Evolutionary conservation across 2,329 filamentous ascomycete species (phyloP).

Genomic region (Talaromyces sp.): DNA sequence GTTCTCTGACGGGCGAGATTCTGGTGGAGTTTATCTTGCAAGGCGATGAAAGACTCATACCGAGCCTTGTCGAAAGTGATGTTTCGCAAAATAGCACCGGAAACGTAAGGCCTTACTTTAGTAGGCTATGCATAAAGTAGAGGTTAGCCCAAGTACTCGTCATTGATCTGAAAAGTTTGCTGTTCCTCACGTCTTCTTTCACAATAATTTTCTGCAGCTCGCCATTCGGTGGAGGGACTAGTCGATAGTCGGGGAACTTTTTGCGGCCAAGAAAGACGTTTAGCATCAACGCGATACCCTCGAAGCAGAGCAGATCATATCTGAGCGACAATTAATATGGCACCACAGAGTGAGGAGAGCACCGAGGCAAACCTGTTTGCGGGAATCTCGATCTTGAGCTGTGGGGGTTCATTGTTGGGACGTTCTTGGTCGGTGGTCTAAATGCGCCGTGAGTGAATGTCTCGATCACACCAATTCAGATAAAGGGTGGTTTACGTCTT

Average conservation of each 20-base stretch:
- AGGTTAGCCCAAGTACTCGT: neutral
- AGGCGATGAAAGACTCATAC: conserved; percentile 94
- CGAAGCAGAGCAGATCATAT: conserved; percentile 93
- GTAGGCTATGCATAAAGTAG: conserved; percentile 48
- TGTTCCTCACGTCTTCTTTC: conserved; percentile 50
- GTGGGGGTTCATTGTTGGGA: conserved; percentile 76
- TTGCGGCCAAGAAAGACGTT: conserved; percentile 84
- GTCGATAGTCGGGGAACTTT: conserved; percentile 69
- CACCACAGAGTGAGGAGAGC: neutral
- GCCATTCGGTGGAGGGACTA: conserved; percentile 66
- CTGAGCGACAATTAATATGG: conserved; percentile 27
- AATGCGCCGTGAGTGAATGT: conserved; percentile 5
- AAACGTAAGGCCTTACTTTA: conserved; percentile 78
- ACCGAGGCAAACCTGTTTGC: conserved; percentile 68
- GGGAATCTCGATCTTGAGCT: conserved; percentile 96
- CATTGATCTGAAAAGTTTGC: conserved; percentile 1
- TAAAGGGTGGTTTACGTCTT: conserved; percentile 55
- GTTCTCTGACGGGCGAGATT: conserved; percentile 91
- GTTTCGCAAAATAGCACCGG: conserved; percentile 81
- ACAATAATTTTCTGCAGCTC: conserved; percentile 78
- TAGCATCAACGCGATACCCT: conserved; percentile 90
- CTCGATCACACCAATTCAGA: neutral
- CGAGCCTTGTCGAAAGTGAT: conserved; percentile 85
- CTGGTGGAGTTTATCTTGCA: conserved; percentile 97
- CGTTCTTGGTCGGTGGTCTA: conserved; percentile 67